Percentiles rank a stretch among this genome's conserved stretches.
These are phyloP conservation scores for Populus trichocarpa DNA, from an alignment of 441 rosid genomes.

Conservation along the genomic window DNA sequence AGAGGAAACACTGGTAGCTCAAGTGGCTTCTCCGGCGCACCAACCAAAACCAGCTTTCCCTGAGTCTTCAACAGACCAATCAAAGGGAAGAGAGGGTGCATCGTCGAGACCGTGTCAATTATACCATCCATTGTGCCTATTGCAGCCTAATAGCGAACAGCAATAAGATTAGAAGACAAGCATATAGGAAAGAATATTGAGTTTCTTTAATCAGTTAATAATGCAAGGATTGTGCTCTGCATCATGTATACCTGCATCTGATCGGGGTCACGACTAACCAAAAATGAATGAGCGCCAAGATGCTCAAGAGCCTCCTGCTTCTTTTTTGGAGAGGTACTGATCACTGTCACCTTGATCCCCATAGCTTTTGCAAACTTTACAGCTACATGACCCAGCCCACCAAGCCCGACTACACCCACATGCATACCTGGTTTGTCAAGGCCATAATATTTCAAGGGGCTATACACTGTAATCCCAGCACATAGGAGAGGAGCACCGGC, in stretches of 20 bases:
- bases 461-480: slow-evolving; percentile 39
- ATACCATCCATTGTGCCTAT: slow-evolving; percentile 62
- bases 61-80: slow-evolving; percentile 42
- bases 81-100: slow-evolving; percentile 44
- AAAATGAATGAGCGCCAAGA: slow-evolving; percentile 45
- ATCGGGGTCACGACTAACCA: slow-evolving; percentile 34
- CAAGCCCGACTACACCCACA: slow-evolving; percentile 51
- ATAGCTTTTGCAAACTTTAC: slow-evolving; percentile 53
- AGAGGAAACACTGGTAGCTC: slow-evolving; percentile 47
- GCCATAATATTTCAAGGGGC: slow-evolving; percentile 35
- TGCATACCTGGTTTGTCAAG: slow-evolving; percentile 39
- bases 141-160: slow-evolving; percentile 29
- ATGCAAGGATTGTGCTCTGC: too few relatives aligned
- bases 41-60: slow-evolving; percentile 55
- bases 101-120: slow-evolving; percentile 62
- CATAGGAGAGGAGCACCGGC: slow-evolving; percentile 58
- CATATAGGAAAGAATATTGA: too few relatives aligned
- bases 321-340: slow-evolving; percentile 40
- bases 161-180: too few relatives aligned
- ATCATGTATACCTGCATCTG: slow-evolving; percentile 25
- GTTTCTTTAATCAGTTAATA: too few relatives aligned
- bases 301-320: slow-evolving; percentile 37
- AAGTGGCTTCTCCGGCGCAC: slow-evolving; percentile 45
- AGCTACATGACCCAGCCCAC: slow-evolving; percentile 50
- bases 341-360: slow-evolving; percentile 46